These are phyloP conservation scores for Gastrolobium bilobum DNA, from an alignment of 306 rosid genomes.

Conservation along the genomic window DNA sequence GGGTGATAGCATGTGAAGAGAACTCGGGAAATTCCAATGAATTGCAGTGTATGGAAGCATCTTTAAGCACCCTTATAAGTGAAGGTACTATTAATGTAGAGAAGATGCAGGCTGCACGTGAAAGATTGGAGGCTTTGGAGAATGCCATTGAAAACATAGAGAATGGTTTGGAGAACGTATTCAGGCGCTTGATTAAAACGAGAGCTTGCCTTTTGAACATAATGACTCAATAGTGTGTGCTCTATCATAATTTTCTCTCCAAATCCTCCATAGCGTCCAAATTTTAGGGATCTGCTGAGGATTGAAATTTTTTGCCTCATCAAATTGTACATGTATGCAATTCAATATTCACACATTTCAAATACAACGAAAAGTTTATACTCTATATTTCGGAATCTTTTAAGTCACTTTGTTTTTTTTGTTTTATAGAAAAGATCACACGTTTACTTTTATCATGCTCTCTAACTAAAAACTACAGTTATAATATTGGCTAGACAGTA, in stretches of 20 bases:
- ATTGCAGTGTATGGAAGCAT: slow-evolving; percentile 55
- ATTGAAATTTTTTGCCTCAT: slow-evolving; percentile 26
- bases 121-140: slow-evolving; percentile 62
- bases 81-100: slow-evolving; percentile 35
- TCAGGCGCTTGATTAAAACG: slow-evolving; percentile 64
- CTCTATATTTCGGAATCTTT: not conserved
- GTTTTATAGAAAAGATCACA: not conserved
- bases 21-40: slow-evolving; percentile 44
- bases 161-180: slow-evolving; percentile 59
- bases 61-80: slow-evolving; percentile 34
- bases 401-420: not conserved
- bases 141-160: slow-evolving; percentile 61
- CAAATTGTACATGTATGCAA: slow-evolving; percentile 2
- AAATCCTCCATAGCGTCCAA: not conserved
- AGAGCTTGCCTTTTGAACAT: slow-evolving; percentile 73
- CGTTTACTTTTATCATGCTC: not conserved
- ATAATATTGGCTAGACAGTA: not conserved
- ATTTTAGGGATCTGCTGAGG: not conserved
- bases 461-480: not conserved
- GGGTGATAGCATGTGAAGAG: slow-evolving; percentile 53
- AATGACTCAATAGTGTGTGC: slow-evolving; percentile 51
- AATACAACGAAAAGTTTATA: slow-evolving; percentile 4
- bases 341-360: not conserved
- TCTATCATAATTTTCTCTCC: not conserved
- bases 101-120: slow-evolving; percentile 49